phyloP scores from a whole-genome alignment of 2,329 filamentous ascomycete genomes.

The Aspergillus ustus region DNA sequence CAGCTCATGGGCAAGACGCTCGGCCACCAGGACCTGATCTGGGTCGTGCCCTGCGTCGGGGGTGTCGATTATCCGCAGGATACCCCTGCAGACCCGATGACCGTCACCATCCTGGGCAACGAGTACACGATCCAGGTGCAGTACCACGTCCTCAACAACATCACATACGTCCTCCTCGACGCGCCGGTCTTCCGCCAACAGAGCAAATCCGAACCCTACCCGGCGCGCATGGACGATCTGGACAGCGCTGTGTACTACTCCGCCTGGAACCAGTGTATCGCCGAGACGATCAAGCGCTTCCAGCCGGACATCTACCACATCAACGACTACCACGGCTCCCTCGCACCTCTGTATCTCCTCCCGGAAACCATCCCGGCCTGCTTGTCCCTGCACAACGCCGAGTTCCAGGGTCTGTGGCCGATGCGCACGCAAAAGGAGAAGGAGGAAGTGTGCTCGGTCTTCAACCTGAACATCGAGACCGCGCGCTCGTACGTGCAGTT shows the following conservation, averaged over 20 bases:
- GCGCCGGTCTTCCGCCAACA: constrained; percentile 69
- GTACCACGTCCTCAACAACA: constrained; percentile 66
- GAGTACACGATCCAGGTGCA: constrained; percentile 66
- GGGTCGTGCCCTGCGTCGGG: constrained; percentile 65
- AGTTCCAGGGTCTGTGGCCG: constrained; percentile 71
- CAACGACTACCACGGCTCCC: constrained; percentile 67
- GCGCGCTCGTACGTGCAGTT: constrained; percentile 68
- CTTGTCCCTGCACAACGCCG: constrained; percentile 69
- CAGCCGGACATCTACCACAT: constrained; percentile 67
- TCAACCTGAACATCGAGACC: constrained; percentile 62
- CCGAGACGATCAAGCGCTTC: constrained; percentile 65
- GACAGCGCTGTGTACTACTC: constrained; percentile 71
- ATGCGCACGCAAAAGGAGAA: constrained; percentile 66
- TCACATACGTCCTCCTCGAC: constrained; percentile 70
- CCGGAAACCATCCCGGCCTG: constrained; percentile 65
- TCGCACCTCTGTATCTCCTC: constrained; percentile 67
- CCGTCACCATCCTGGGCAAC: constrained; percentile 64
- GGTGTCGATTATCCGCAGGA: constrained; percentile 68
- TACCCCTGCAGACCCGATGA: constrained; percentile 63
- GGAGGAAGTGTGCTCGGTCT: constrained; percentile 67
- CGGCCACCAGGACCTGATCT: constrained; percentile 67
- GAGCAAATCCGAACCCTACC: constrained; percentile 66
- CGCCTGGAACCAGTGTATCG: constrained; percentile 72
- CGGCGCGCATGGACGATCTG: constrained; percentile 70
- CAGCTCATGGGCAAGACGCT: constrained; percentile 70